These are phyloP conservation scores for Blastobotrys parvus DNA, from an alignment of 805 yeast genomes.

Conservation along the genomic window DNA sequence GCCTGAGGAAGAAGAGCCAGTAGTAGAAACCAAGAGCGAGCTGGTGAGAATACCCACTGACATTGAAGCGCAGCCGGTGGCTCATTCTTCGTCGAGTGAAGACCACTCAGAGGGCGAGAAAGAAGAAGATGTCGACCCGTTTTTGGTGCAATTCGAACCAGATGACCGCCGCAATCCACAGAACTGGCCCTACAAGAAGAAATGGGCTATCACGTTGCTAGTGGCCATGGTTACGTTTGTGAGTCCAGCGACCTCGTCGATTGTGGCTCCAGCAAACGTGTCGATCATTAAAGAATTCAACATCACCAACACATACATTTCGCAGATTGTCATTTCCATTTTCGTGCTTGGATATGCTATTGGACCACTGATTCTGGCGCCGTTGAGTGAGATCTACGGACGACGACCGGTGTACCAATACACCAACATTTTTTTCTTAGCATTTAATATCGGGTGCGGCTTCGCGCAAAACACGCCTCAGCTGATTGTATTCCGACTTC, in stretches of 20 bases:
- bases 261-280: slow-evolving; percentile 51
- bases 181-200: slow-evolving; percentile 42
- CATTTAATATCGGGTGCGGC: slow-evolving; percentile 45
- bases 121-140: slow-evolving; percentile 6
- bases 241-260: slow-evolving; percentile 55
- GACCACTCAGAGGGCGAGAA: background rate
- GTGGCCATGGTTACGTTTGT: slow-evolving; percentile 48
- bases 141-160: slow-evolving; percentile 12
- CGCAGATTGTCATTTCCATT: slow-evolving; percentile 49
- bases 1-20: too few relatives aligned
- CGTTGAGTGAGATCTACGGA: slow-evolving; percentile 60
- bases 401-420: slow-evolving; percentile 45
- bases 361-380: slow-evolving; percentile 59
- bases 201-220: slow-evolving; percentile 38
- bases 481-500: slow-evolving; percentile 47
- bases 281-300: slow-evolving; percentile 39
- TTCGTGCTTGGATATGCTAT: slow-evolving; percentile 61
- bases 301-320: slow-evolving; percentile 35
- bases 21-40: too few relatives aligned
- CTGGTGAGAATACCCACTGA: too few relatives aligned
- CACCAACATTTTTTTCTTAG: slow-evolving; percentile 39
- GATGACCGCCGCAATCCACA: slow-evolving; percentile 52
- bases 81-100: too few relatives aligned
- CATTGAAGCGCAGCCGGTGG: too few relatives aligned
- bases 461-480: slow-evolving; percentile 49